These are phyloP conservation scores for Bretschneidera sinensis DNA, from an alignment of 345 rosid species.

Conservation along the genomic window DNA sequence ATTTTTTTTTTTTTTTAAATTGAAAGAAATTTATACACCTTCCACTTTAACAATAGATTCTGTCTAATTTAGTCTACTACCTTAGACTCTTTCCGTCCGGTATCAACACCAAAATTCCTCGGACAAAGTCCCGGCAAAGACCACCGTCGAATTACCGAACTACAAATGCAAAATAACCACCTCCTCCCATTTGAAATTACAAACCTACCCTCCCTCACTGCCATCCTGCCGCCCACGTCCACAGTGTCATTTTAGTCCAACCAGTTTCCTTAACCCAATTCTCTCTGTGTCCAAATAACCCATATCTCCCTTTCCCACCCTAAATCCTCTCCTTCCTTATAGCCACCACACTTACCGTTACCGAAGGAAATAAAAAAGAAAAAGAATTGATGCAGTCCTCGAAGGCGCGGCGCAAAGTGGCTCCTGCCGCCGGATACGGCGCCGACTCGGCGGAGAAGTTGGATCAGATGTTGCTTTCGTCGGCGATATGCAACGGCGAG, in stretches of 20 bases:
- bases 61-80: no score
- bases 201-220: neutral
- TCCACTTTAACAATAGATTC: no score
- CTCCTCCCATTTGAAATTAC: no score
- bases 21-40: no score
- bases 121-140: no score
- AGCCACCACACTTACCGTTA: constrained; percentile 11
- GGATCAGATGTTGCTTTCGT: constrained; percentile 77
- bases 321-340: constrained; percentile 8
- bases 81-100: no score
- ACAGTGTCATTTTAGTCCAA: constrained; percentile 38
- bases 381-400: constrained; percentile 56
- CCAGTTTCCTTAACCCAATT: neutral
- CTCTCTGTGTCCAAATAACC: constrained; percentile 17
- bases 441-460: constrained; percentile 77
- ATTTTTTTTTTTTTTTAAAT: no score
- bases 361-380: constrained; percentile 4
- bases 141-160: no score
- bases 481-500: constrained; percentile 90
- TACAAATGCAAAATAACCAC: no score
- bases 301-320: constrained; percentile 10
- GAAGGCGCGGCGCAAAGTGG: constrained; percentile 73
- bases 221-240: constrained; percentile 11
- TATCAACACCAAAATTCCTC: no score
- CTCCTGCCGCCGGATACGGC: constrained; percentile 41